These are phyloP conservation scores for Pochonia chlamydosporia DNA, from an alignment of 2,329 filamentous ascomycete species.

Conservation along the genomic window DNA sequence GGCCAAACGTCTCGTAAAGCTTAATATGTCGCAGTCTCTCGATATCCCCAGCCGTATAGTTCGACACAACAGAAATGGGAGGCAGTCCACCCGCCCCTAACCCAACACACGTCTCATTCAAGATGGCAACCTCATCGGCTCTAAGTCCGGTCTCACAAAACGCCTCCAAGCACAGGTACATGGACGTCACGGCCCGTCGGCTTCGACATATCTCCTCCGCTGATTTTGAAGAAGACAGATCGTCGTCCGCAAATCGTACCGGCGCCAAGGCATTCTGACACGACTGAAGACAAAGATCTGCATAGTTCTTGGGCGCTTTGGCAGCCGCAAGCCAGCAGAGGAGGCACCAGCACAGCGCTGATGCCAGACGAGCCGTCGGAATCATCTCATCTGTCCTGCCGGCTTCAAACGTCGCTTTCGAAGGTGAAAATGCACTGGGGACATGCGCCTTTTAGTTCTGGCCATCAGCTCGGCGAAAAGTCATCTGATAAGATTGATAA, in stretches of 20 bases:
- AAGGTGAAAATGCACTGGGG: neutral
- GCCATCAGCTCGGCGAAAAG: neutral
- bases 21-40: constrained; percentile 22
- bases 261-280: constrained; percentile 23
- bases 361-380: constrained; percentile 1
- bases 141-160: constrained; percentile 26
- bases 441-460: neutral
- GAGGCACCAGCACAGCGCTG: constrained; percentile 6
- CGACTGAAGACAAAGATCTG: constrained; percentile 22
- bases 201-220: constrained; percentile 23
- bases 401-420: neutral
- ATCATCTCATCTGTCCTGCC: constrained; percentile 7
- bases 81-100: constrained; percentile 22
- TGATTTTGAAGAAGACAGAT: constrained; percentile 10
- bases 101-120: constrained; percentile 30
- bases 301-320: neutral
- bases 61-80: constrained; percentile 25
- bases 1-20: constrained; percentile 17
- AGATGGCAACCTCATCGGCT: constrained; percentile 15
- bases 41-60: constrained; percentile 29
- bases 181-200: constrained; percentile 20
- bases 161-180: constrained; percentile 31
- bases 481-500: constrained; percentile 7
- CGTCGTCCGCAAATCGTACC: constrained; percentile 26
- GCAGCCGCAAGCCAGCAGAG: constrained; percentile 1